A percentile compares a stretch with the other conserved stretches of the same genome.
These are phyloP conservation scores for Gymnopus androsaceus DNA, from an alignment of 1,284 basidiomycete genomes.

Conservation along the genomic window DNA sequence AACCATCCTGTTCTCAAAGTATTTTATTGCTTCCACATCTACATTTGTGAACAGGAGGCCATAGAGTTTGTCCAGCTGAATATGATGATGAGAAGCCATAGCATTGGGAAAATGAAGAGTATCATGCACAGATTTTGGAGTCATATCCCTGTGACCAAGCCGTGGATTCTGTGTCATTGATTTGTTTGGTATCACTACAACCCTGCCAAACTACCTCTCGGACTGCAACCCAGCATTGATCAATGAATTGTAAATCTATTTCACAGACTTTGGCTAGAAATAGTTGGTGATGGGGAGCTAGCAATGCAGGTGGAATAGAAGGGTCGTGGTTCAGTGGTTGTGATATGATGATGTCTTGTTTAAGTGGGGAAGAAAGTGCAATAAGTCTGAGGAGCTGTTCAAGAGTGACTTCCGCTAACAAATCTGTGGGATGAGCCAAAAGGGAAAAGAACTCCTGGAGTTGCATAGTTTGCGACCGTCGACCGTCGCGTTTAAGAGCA, in stretches of 20 bases:
- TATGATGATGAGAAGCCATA: not conserved
- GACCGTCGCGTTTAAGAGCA: no score
- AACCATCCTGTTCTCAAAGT: not conserved
- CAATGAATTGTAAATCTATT: not conserved
- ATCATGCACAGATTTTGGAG: not conserved
- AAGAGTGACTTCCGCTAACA: no score
- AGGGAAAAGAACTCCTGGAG: no score
- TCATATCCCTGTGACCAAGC: not conserved
- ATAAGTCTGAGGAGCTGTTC: no score
- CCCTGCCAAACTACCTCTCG: not conserved
- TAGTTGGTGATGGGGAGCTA: not conserved
- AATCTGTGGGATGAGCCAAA: no score
- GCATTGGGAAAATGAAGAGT: not conserved
- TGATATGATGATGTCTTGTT: not conserved
- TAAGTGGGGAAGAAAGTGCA: no score
- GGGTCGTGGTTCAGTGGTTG: not conserved
- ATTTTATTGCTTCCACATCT: not conserved
- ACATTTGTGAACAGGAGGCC: not conserved
- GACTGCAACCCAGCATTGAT: not conserved
- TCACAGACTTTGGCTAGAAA: not conserved
- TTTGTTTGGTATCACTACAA: not conserved
- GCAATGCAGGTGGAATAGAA: not conserved
- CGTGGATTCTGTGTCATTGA: not conserved
- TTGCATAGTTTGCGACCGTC: no score
- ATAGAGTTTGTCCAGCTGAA: not conserved